These are phyloP conservation scores for Myochromella boudieri DNA, from an alignment of 768 basidiomycete species.

Conservation along the genomic window DNA sequence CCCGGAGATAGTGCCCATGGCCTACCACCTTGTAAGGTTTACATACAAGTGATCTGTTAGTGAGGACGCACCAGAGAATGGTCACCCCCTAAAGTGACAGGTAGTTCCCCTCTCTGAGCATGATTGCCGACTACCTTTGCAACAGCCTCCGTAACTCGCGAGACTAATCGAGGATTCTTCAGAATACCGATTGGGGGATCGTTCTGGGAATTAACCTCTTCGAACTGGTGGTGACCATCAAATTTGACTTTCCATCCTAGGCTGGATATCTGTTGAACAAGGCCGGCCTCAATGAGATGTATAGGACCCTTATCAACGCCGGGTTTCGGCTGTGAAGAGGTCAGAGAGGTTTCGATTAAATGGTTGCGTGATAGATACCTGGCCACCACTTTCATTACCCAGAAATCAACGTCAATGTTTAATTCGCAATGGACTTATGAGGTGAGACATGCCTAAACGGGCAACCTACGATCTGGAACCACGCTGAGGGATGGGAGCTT, in stretches of 20 bases:
- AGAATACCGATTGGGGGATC: conserved; percentile 87
- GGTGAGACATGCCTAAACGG: conserved; percentile 79
- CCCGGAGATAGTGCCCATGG: conserved; percentile 94
- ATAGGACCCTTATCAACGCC: conserved; percentile 91
- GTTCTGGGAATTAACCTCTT: conserved; percentile 57
- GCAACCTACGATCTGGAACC: conserved; percentile 81
- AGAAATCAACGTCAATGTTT: conserved; percentile 7
- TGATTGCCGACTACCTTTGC: conserved; percentile 75
- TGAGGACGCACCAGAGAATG: conserved; percentile 76
- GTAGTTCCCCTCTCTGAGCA: conserved; percentile 75
- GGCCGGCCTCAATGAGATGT: conserved; percentile 83
- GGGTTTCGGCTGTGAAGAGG: conserved; percentile 53
- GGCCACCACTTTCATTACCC: conserved; percentile 52
- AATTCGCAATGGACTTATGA: conserved; percentile 6
- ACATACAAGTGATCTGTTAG: background rate
- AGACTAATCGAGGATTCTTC: conserved; percentile 89
- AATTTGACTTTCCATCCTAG: conserved; percentile 91
- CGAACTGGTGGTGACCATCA: conserved; percentile 88
- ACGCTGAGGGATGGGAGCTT: conserved; percentile 11
- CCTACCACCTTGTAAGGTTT: conserved; percentile 28
- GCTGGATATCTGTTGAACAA: conserved; percentile 69
- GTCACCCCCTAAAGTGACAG: conserved; percentile 93
- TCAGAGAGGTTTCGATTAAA: background rate
- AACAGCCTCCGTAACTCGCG: conserved; percentile 77
- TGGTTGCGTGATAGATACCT: conserved; percentile 38